Evolutionary conservation across 805 yeast genomes (phyloP), one percentile per base, ranked within the genome.

Genomic region (Nakazawaea ambrosiae): DNA sequence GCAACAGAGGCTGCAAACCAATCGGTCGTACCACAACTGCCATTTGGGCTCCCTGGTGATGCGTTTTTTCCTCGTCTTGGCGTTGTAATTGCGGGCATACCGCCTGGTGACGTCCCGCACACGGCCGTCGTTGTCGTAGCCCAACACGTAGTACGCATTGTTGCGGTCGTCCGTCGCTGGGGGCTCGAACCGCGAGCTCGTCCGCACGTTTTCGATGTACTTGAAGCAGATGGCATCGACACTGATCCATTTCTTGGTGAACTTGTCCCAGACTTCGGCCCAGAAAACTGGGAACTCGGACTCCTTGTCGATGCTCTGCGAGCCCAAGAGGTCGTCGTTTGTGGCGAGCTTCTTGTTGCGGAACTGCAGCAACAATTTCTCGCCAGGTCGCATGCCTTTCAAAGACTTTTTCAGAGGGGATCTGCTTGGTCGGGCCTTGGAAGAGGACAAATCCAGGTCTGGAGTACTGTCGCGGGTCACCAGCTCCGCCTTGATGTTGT

Each of bases 201-300:
- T 54, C 6, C 75, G 72, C 6, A 81, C 70, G 24, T 73, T 64
- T 55, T 86, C 95, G 27, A 86, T 73, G 7, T 70, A 57, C 39
- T 73, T 58, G 39, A 79, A 69, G 20, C 80, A 78, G 0, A 80
- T 62, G 0, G 97, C 92, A 50, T 92, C 98, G 2, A 88, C 67
- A 2, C 94, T 75, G n/a, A 88, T 70, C 94, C 96, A 90, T 34
- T 68, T 73, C 41, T 76, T 69, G 4, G 75, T 60, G 41, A 70
- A 74, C 35, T 71, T 70, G 53, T 90, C 89, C 95, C 95, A 90
- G 0, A 84, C 96, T 54, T 92, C 98, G 17, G 78, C 78, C 98
- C 98, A 92, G 51, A 81, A 88, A 0, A 88, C 68, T 0, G 97
- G 97, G 49, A 65, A 81, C 7, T 43, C 40, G 2, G 45, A 45